Percentiles rank a stretch among this genome's conserved stretches.
phyloP scores from a whole-genome alignment of 805 yeast species.

The Saturnispora kantuleensis region DNA sequence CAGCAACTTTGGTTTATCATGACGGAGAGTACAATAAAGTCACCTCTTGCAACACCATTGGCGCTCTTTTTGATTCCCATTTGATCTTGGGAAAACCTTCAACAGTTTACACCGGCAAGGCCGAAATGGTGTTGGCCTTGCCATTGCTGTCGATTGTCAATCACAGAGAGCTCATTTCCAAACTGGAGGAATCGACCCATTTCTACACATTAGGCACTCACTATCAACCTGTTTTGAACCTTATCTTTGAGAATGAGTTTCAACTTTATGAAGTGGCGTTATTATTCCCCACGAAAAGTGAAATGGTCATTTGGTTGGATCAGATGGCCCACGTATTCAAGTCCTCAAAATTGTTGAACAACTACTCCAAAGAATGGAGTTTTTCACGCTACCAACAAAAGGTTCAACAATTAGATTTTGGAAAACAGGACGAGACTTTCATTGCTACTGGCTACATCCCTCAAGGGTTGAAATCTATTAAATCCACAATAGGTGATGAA shows the following conservation, averaged over 20 bases:
- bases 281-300: constrained; percentile 25
- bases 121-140: constrained; percentile 35
- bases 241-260: constrained; percentile 36
- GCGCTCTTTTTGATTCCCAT: constrained; percentile 41
- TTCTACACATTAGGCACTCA: constrained; percentile 24
- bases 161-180: neutral
- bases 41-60: constrained; percentile 25
- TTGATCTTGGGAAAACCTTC: constrained; percentile 29
- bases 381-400: constrained; percentile 17
- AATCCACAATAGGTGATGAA: neutral
- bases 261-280: constrained; percentile 37
- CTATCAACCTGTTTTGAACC: constrained; percentile 29
- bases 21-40: constrained; percentile 13
- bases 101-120: constrained; percentile 16
- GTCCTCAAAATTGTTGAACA: constrained; percentile 6
- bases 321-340: no score
- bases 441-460: constrained; percentile 8
- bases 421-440: constrained; percentile 8
- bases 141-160: constrained; percentile 32
- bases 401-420: constrained; percentile 8
- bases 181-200: constrained; percentile 16
- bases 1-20: constrained; percentile 33
- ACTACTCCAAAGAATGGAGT: constrained; percentile 7
- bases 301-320: constrained; percentile 34
- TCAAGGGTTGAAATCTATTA: neutral